Evolutionary conservation across 495 filamentous ascomycete species (phyloP), one percentile per base, ranked within the genome.

Genomic region (Penicillium waksmanii): DNA sequence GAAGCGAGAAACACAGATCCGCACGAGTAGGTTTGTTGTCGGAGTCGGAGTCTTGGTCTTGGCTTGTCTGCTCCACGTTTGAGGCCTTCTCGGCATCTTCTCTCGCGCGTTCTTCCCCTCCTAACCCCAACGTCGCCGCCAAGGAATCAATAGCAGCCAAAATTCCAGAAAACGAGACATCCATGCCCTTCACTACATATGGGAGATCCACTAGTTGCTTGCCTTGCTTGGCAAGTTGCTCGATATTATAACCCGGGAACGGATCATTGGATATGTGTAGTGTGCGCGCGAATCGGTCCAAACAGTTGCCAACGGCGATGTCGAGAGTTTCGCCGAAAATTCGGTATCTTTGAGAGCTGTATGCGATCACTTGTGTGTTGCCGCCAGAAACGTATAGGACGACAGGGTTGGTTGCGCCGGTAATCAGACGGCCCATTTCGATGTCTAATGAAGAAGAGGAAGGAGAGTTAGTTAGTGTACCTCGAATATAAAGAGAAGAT

Each of bases 271-370:
- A 86, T 67, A 98, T 98, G 57, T 82, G 80, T 25, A 98, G 82
- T 11, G 92, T 93, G 55, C 95, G 85, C 48, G 95, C 95, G 75
- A 98, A 98, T 21, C 95, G 85, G 74, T 98, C 95, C 18, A 98
- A 85, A 74, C 95, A 98, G 74, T 98, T 98, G 3, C 95, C 95
- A 1, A 98, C 93, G 9, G 95, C 95, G 61, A 98, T 97, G 69
- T 98, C 95, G 19, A 98, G 87, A 6, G 96, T 89, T 78, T 98
- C 95, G 47, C 95, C 95, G 75, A 98, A 98, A 70, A 98, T 98
- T 19, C 95, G 89, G 77, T 98, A 98, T 55, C 93, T 83, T 69
- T 92, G 91, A 50, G 91, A 86, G 48, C 91, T 91, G 80, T 98
- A 98, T 33, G 95, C 95, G 64, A 98, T 98, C 8, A 98, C 94